Base-by-base conservation (phyloP, 495 filamentous ascomycete genomes). In the Talaromyces proteolyticus region DNA sequence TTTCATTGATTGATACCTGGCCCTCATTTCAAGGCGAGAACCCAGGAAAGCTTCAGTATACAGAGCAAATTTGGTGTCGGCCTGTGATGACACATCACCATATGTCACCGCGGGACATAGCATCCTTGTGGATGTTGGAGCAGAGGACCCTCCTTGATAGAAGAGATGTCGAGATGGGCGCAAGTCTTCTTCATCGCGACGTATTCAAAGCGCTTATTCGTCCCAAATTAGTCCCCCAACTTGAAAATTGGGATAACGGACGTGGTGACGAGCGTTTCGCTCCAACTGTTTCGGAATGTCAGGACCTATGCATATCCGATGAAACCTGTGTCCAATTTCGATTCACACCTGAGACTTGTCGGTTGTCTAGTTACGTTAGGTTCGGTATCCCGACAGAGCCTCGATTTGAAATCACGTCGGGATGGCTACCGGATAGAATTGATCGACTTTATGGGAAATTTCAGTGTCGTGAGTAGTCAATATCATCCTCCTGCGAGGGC, bases 71-170 rank as follows among this genome's bases (percentile, higher is more conserved):
- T 42, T 81, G 77, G 78, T 83, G 79, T 51, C 77, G 70, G 46
- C 70, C 76, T 16, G 71, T 76, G 10, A 57, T 77, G 16, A 77
- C 72, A 0, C 67, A 81, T 59, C 79, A 83, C 58, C 78, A 83
- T 53, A 49, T 74, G 3, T 59, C 53, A 7, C 40, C 68, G 5
- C 37, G 2, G 0, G 66, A 72, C 4, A 67, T 75, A 26, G 56
- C 62, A 47, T 54, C 60, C 11, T 61, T 75, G 4, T 60, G 59
- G 59, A 57, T 60, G 19, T 73, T 68, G 45, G 70, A 75, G 49
- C 57, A 60, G 41, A 17, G 12, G 14, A 45, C 23, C 29, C 29
- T 47, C 50, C 47, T 39, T 4, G 1, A 50, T n/a, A n/a, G n/a
- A n/a, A n/a, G n/a, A n/a, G n/a, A n/a, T n/a, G n/a, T n/a, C 19